Conservation (phyloP, 805 yeast species). For the Candida michaelii region DNA sequence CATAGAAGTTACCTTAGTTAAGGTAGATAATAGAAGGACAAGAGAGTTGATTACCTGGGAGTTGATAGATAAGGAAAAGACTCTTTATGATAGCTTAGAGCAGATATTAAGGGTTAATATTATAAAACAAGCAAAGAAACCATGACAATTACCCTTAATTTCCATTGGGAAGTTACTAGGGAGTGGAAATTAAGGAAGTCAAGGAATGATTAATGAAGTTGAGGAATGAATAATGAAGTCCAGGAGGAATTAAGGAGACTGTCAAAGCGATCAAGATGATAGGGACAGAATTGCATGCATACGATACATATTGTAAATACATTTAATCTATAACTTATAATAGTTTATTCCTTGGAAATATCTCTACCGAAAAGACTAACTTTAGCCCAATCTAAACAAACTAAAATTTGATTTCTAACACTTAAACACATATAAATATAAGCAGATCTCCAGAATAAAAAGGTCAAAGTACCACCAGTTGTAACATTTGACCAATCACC, state of each 20-base stretch:
- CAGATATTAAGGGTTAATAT: slow-evolving; percentile 23
- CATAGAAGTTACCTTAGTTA: slow-evolving; percentile 1
- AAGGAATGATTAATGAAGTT: too few species aligned
- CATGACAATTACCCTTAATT: too few species aligned
- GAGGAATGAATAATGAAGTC: too few species aligned
- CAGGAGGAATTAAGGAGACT: too few species aligned
- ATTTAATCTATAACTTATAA: not conserved
- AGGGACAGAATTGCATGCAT: too few species aligned
- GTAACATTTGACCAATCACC: slow-evolving; percentile 78
- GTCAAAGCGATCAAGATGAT: too few species aligned
- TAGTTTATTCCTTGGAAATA: slow-evolving; percentile 69
- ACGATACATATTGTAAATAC: too few species aligned
- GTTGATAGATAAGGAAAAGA: slow-evolving; percentile 33
- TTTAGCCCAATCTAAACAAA: slow-evolving; percentile 86
- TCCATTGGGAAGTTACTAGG: too few species aligned
- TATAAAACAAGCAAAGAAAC: too few species aligned
- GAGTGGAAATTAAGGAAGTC: too few species aligned
- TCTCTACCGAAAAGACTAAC: slow-evolving; percentile 90
- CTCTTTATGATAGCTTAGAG: slow-evolving; percentile 41
- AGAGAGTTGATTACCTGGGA: slow-evolving; percentile 33
- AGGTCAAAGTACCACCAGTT: slow-evolving; percentile 82
- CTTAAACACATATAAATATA: slow-evolving; percentile 91
- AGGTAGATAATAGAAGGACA: slow-evolving; percentile 32
- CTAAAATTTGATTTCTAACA: slow-evolving; percentile 83
- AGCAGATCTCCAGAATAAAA: slow-evolving; percentile 92